phyloP scores from a whole-genome alignment of 176 grass and related monocot genomes.

The Microstegium vimineum region DNA sequence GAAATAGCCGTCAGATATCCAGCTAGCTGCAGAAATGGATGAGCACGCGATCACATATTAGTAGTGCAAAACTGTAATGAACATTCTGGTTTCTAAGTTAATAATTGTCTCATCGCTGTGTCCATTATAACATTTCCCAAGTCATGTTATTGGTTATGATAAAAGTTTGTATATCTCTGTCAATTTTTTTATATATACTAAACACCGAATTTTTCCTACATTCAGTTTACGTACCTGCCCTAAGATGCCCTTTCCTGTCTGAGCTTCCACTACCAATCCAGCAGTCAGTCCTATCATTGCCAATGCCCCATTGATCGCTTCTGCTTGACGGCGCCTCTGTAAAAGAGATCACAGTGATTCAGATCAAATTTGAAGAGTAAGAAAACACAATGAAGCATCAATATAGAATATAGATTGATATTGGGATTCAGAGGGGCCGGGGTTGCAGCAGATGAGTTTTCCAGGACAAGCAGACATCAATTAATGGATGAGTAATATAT shows the following conservation, averaged over 20 bases:
- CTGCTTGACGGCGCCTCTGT: constrained; percentile 66
- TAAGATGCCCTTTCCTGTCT: constrained; percentile 90
- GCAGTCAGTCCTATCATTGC: constrained; percentile 90
- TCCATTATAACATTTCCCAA: neutral
- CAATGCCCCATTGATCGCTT: constrained; percentile 85
- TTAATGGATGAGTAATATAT: neutral
- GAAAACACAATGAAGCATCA: neutral
- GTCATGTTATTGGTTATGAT: neutral
- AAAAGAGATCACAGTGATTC: constrained; percentile 22
- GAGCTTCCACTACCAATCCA: constrained; percentile 73
- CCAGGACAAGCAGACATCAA: neutral
- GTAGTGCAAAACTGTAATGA: neutral
- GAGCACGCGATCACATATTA: neutral
- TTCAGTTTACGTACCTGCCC: constrained; percentile 56
- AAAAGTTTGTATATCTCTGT: neutral
- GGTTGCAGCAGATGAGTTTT: neutral
- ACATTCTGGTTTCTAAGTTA: neutral
- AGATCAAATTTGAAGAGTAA: neutral
- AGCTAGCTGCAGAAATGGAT: constrained; percentile 62
- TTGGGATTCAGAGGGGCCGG: neutral
- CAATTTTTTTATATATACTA: neutral
- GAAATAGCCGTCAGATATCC: constrained; percentile 57
- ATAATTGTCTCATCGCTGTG: neutral
- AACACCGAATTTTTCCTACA: neutral
- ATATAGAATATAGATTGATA: constrained; percentile 1